Percentiles rank a stretch among this genome's conserved stretches.
phyloP scores from a whole-genome alignment of 1,284 basidiomycete species.

The Ceratobasidium sp. region DNA sequence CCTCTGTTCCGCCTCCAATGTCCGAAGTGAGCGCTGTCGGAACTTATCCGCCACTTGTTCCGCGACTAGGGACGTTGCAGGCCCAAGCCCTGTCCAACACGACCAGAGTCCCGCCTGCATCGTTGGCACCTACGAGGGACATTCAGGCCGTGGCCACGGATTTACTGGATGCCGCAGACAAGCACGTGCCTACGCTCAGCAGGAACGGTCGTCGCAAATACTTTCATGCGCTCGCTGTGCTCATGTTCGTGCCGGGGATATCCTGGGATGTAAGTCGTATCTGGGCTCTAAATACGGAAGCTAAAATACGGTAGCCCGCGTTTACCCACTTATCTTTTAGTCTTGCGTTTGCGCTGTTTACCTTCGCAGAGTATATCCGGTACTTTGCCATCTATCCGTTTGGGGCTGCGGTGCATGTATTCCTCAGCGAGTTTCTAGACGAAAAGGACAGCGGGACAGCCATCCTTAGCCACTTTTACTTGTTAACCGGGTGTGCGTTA shows the following conservation, averaged over 20 bases:
- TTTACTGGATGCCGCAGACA: constrained; percentile 84
- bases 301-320: constrained; percentile 70
- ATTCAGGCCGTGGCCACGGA: constrained; percentile 64
- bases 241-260: constrained; percentile 96
- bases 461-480: constrained; percentile 96
- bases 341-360: constrained; percentile 90
- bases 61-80: constrained; percentile 22
- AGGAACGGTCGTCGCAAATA: constrained; percentile 97
- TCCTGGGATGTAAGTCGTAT: constrained; percentile 80
- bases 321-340: constrained; percentile 96
- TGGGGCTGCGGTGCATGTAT: constrained; percentile 91
- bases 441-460: constrained; percentile 94
- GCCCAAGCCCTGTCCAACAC: background rate
- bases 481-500: constrained; percentile 92
- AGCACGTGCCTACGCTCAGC: constrained; percentile 85
- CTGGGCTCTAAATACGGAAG: constrained; percentile 26
- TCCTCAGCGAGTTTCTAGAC: constrained; percentile 98
- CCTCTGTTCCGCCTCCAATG: background rate
- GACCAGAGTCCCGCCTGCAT: background rate
- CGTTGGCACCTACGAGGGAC: constrained; percentile 15
- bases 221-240: constrained; percentile 94
- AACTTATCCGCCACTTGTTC: constrained; percentile 33
- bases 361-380: constrained; percentile 94
- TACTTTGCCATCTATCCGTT: constrained; percentile 99
- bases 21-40: constrained; percentile 34